Evolutionary conservation across 805 yeast species (phyloP), one percentile per base, ranked within the genome.

Genomic region (Yamadazyma sp.): DNA sequence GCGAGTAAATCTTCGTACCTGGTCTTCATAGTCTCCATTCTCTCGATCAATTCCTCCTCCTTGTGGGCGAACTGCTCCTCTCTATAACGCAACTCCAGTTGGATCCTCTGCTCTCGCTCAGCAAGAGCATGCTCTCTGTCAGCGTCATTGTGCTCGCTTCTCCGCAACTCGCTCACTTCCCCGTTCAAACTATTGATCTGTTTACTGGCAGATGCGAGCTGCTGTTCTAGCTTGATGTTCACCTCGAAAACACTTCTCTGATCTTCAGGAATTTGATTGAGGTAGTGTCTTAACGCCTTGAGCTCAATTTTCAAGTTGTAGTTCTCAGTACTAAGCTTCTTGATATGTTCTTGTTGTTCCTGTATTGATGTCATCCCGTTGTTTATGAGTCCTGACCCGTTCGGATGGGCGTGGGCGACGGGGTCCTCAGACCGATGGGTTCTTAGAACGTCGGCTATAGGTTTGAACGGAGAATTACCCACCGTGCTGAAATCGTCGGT

Each of bases 211-310:
- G 50, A 47, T 15, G 43, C 15, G 16, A 57, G 48, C 33, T 58
- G 55, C 35, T 59, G 62, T 28, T 49, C 56, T 35, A 66, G 46
- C 12, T 59, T 57, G 9, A 67, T 59, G 40, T 70, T 70, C 41
- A 65, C 65, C 37, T 53, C 54, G 22, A 70, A 55, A 35, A 72
- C 37, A 5, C 62, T 64, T 2, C 53, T 47, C 22, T 66, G 62
- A 37, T 69, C 73, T 25, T 52, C 55, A 0, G 77, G 77, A n/a
- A 71, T 56, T n/a, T 60, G 64, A 33, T 65, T 59, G 28, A 68
- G 53, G 35, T 58, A 66, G 47, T 62, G 58, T 4, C 64, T 62
- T 20, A 70, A 52, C 3, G 70, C 64, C 2, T 72, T 68, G 25
- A 70, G 55, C 41, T 70, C 67, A 23, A 71, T 58, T 44, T 69